Evolutionary conservation across 2,329 filamentous ascomycete genomes (phyloP), one percentile per base, ranked within the genome.

Genomic region (Dothideomycetes sp.): DNA sequence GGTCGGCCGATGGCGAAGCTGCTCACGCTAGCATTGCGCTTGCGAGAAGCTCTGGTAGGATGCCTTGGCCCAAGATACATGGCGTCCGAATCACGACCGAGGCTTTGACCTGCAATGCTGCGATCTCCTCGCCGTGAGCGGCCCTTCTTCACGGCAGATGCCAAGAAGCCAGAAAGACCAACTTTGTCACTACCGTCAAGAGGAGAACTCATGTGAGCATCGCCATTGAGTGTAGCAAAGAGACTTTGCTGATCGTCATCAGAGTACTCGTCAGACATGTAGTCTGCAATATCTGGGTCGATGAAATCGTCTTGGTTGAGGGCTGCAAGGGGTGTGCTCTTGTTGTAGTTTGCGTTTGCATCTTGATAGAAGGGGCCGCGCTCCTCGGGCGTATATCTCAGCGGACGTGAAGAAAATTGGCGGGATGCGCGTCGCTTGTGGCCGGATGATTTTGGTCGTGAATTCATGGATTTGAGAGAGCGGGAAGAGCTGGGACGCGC

Each of bases 301-400:
- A 98, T 96, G 50, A 98, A 94, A 55, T 91, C 96, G 65, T 98
- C 91, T 54, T 91, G 87, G 57, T 98, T 91, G 51, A 98, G 96
- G n/a, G 87, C 87, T 12, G 88, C 81, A 27, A 94, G 72, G 31
- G 78, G 77, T 5, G 76, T 66, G 9, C n/a, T n/a, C n/a, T n/a
- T n/a, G n/a, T n/a, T n/a, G n/a, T n/a, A n/a, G n/a, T n/a, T n/a
- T n/a, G n/a, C n/a, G n/a, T n/a, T n/a, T n/a, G n/a, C 71, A 43
- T 81, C 82, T 40, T 87, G 71, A 52, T 84, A 85, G 49, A 96
- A 96, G 0, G 91, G 91, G 0, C 85, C 89, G 42, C 84, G 75
- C 45, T 95, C 85, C 43, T 93, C 85, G 14, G 78, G 67, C 4
- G 72, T 69, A 5, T 75, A 60, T 55, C 84, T 91, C 49, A 88